Evolutionary conservation across 352 stramenopile genomes (phyloP), one percentile per base, ranked within the genome.

Genomic region (Pythium phragmitis): DNA sequence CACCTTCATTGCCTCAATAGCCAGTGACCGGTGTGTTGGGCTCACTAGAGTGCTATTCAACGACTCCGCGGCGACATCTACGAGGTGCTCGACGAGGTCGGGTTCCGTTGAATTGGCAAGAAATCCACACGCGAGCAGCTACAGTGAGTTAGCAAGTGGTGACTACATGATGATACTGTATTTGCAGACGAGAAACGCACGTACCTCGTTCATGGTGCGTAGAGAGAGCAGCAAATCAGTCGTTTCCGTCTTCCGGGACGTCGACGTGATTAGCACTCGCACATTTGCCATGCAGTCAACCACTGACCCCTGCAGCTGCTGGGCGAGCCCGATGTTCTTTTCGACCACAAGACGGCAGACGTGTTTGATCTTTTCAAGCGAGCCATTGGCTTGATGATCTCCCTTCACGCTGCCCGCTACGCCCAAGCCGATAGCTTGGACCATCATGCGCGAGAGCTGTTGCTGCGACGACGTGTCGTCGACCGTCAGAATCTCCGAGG

Each of bases 1-100:
- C 21, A 63, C 51, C 57, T 87, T 76, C 23, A 82, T 61, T 23
- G 74, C 73, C 47, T 56, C 62, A 60, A 71, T 36, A 21, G 65
- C 66, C 26, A 81, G 19, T 45, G 51, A 39, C n/a, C 54, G 57
- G 23, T 68, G 54, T 3, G 70, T 57, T 48, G 77, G 73, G 9
- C 34, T 56, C 6, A 33, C 17, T 7, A 47, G 26, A 28, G 30
- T 16, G 9, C 34, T 5, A 8, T 60, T 45, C 6, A 67, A 26
- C 19, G 43, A 36, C 1, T 39, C 3, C 7, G 39, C 23, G 9
- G 60, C 60, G 7, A 55, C 39, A 6, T n/a, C 21, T 7, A 59
- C 43, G 26, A 60, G 41, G 2, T 23, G 16, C 4, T 56, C 60
- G 7, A 39, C 51, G 28, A 46, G 26, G 23, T 17, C 13, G 0